Percentiles rank a stretch among this genome's conserved stretches.
Evolutionary conservation across 2,329 filamentous ascomycete species (phyloP).

Genomic region (Fusarium concolor): DNA sequence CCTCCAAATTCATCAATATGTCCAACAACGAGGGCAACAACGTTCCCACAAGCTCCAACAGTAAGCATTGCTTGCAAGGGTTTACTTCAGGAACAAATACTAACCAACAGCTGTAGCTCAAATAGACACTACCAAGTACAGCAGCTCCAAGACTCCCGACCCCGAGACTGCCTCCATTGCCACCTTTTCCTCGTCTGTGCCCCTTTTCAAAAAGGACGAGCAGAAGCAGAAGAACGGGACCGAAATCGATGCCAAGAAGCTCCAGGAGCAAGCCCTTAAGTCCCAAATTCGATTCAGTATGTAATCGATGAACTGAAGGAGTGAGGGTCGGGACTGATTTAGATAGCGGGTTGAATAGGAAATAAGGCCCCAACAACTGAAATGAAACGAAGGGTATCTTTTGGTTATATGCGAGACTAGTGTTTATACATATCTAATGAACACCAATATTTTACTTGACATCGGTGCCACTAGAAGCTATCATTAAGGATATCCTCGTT

Average conservation of each 20-base stretch:
- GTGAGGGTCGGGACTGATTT: not conserved
- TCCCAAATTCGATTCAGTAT: constrained; percentile 46
- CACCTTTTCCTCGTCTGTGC: constrained; percentile 43
- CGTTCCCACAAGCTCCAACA: constrained; percentile 18
- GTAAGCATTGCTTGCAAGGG: constrained; percentile 24
- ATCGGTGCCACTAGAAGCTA: constrained; percentile 61
- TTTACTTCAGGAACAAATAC: not conserved
- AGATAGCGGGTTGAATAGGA: not conserved
- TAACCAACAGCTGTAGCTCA: constrained; percentile 25
- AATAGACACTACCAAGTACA: constrained; percentile 23
- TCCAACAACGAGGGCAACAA: constrained; percentile 29
- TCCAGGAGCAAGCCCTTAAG: constrained; percentile 46
- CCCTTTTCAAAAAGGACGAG: constrained; percentile 40
- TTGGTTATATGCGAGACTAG: constrained; percentile 10
- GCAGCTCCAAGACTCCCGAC: constrained; percentile 24
- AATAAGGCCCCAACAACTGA: not conserved
- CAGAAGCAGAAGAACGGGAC: constrained; percentile 26
- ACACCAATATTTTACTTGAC: not conserved
- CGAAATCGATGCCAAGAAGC: constrained; percentile 41
- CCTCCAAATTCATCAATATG: constrained; percentile 12
- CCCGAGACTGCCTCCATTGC: constrained; percentile 44
- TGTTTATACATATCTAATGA: not conserved
- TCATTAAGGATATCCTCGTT: constrained; percentile 71
- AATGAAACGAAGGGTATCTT: constrained; percentile 18
- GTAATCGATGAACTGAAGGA: constrained; percentile 20